These are phyloP conservation scores for Ajuga reptans DNA, from an alignment of 305 asterid species.

Conservation along the genomic window DNA sequence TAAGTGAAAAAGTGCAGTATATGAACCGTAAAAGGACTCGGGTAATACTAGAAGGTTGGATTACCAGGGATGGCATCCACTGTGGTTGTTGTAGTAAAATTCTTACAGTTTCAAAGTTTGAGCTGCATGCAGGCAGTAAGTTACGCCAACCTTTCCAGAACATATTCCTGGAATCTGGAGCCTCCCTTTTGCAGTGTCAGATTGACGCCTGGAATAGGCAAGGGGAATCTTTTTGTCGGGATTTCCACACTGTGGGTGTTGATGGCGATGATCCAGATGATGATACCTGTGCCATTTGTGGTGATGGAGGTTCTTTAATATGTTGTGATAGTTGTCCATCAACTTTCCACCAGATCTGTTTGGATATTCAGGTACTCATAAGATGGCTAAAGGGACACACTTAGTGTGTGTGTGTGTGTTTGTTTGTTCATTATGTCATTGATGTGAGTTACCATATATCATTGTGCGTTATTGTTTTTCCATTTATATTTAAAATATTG, in stretches of 20 bases:
- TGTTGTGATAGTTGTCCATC: constrained; percentile 98
- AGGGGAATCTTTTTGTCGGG: constrained; percentile 48
- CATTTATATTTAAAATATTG: background rate
- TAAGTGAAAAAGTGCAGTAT: constrained; percentile 78
- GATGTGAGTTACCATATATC: background rate
- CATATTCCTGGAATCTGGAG: constrained; percentile 68
- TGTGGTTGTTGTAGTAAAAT: constrained; percentile 96
- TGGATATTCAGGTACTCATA: constrained; percentile 58
- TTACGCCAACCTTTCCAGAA: constrained; percentile 78
- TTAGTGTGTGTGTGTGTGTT: background rate
- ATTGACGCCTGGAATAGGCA: constrained; percentile 83
- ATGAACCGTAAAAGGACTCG: constrained; percentile 63
- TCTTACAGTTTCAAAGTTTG: constrained; percentile 78
- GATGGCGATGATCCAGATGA: constrained; percentile 81
- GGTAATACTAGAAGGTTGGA: constrained; percentile 82
- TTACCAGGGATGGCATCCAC: constrained; percentile 83
- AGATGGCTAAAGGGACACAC: constrained; percentile 6
- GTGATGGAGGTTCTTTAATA: constrained; percentile 91
- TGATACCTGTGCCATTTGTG: constrained; percentile 79
- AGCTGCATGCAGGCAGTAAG: constrained; percentile 94
- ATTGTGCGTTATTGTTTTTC: constrained; percentile 2
- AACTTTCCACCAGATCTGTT: constrained; percentile 75
- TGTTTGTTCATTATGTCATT: constrained; percentile 15
- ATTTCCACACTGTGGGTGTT: constrained; percentile 45
- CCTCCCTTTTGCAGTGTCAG: constrained; percentile 76